A percentile compares a stretch with the other conserved stretches of the same genome.
phyloP scores from a whole-genome alignment of 139 green algal genomes.

The Chlorella vulgaris region DNA sequence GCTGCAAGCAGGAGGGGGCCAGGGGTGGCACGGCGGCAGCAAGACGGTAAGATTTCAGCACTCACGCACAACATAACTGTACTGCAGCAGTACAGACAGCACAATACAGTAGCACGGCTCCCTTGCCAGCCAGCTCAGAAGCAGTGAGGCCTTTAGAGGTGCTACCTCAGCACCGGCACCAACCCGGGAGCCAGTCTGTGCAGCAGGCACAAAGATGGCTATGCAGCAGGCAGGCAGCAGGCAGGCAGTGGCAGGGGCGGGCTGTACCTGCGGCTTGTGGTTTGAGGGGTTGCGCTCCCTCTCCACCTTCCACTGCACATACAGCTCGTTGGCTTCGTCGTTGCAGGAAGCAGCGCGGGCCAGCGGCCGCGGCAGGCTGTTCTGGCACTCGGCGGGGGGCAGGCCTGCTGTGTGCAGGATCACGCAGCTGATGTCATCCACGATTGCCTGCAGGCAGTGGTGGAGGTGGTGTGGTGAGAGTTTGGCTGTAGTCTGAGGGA shows the following conservation, averaged over 20 bases:
- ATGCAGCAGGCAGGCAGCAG: not conserved
- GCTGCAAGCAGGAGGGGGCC: not conserved
- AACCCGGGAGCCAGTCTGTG: not conserved
- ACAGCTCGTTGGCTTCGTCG: conserved; percentile 44
- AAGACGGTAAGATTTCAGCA: not conserved
- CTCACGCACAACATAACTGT: not conserved
- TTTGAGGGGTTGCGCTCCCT: conserved; percentile 38
- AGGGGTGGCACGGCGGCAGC: not conserved
- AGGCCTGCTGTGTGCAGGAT: conserved; percentile 39
- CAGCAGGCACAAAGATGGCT: not conserved
- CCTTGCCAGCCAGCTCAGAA: too few relatives aligned
- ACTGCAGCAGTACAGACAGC: too few relatives aligned
- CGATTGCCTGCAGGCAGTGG: conserved; percentile 11
- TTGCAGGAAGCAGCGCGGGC: conserved; percentile 42
- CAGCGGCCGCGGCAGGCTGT: conserved; percentile 10
- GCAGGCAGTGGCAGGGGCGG: not conserved
- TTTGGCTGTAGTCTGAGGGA: not conserved
- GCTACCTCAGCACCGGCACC: too few relatives aligned
- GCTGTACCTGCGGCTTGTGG: conserved; percentile 15
- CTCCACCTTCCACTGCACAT: conserved; percentile 15
- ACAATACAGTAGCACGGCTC: too few relatives aligned
- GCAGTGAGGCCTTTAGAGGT: too few relatives aligned
- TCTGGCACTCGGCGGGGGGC: not conserved
- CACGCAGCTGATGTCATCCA: conserved; percentile 42
- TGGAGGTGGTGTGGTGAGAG: not conserved